phyloP scores from a whole-genome alignment of 805 yeast species.

The Candida golubevii region DNA sequence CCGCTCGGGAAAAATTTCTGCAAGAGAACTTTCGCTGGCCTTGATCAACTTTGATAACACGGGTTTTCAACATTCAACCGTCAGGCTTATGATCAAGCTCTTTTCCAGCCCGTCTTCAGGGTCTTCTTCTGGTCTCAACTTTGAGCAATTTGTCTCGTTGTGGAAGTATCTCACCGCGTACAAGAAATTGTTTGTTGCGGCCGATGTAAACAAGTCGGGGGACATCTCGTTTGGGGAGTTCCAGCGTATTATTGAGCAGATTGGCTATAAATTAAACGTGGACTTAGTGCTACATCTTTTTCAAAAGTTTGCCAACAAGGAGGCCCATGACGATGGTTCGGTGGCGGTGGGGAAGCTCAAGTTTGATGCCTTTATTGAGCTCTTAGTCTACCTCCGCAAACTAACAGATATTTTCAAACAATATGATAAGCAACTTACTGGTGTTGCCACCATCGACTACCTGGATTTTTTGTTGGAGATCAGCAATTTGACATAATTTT shows the following conservation, averaged over 20 bases:
- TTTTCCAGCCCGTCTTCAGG: slow-evolving; percentile 39
- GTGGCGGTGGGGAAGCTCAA: slow-evolving; percentile 45
- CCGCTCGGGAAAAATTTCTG: slow-evolving; percentile 51
- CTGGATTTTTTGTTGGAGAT: slow-evolving; percentile 61
- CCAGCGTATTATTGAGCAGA: slow-evolving; percentile 54
- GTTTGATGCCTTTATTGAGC: slow-evolving; percentile 79
- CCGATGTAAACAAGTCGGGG: slow-evolving; percentile 55
- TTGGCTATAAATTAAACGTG: slow-evolving; percentile 59
- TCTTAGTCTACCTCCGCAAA: slow-evolving; percentile 70
- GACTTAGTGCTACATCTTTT: slow-evolving; percentile 56
- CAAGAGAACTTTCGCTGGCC: slow-evolving; percentile 54
- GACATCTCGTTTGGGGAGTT: slow-evolving; percentile 65
- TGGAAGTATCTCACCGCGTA: slow-evolving; percentile 69
- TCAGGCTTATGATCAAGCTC: slow-evolving; percentile 56
- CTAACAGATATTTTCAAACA: slow-evolving; percentile 76
- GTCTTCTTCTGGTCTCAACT: slow-evolving; percentile 30
- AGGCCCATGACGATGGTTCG: slow-evolving; percentile 20
- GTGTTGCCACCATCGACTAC: slow-evolving; percentile 62
- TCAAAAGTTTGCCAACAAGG: slow-evolving; percentile 47
- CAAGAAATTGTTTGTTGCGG: slow-evolving; percentile 57
- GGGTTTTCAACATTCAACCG: slow-evolving; percentile 55
- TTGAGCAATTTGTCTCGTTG: slow-evolving; percentile 60
- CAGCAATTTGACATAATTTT: slow-evolving; percentile 24
- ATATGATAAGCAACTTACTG: slow-evolving; percentile 70
- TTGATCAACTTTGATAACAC: slow-evolving; percentile 62